A percentile compares a stretch with the other conserved stretches of the same genome.
These are phyloP conservation scores for Pisolithus sp. DNA, from an alignment of 768 basidiomycete species.

Conservation along the genomic window DNA sequence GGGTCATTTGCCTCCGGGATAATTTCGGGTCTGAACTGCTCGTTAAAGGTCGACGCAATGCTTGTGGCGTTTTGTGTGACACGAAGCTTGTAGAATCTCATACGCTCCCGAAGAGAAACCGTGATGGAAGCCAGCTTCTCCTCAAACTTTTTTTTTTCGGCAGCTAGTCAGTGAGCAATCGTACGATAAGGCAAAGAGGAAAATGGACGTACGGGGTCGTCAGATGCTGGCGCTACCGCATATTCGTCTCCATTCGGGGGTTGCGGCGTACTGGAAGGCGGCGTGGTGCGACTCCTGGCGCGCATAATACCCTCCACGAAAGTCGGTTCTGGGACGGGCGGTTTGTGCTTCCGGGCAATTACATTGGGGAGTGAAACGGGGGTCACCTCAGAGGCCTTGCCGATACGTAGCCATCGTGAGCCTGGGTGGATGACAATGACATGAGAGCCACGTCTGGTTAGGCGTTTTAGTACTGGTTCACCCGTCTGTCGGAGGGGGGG, in stretches of 20 bases:
- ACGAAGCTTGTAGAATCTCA: slow-evolving; percentile 80
- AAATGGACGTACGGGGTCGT: slow-evolving; percentile 51
- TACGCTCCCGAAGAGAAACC: slow-evolving; percentile 69
- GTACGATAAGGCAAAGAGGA: background rate
- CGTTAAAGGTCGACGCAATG: slow-evolving; percentile 75
- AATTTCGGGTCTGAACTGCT: slow-evolving; percentile 77
- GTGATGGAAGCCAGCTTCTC: slow-evolving; percentile 68
- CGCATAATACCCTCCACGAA: slow-evolving; percentile 50
- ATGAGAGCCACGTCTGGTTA: slow-evolving; percentile 62
- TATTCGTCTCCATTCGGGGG: slow-evolving; percentile 44
- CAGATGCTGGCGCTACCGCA: slow-evolving; percentile 38
- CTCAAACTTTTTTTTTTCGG: slow-evolving; percentile 48
- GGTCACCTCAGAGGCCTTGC: slow-evolving; percentile 70
- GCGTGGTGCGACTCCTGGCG: slow-evolving; percentile 33
- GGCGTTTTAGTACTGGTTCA: slow-evolving; percentile 8
- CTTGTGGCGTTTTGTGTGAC: slow-evolving; percentile 65
- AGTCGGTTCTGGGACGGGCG: slow-evolving; percentile 35
- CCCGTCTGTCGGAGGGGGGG: slow-evolving; percentile 1
- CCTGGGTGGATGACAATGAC: slow-evolving; percentile 78
- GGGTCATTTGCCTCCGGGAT: slow-evolving; percentile 83
- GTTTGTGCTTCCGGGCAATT: slow-evolving; percentile 58
- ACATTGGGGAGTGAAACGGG: slow-evolving; percentile 65
- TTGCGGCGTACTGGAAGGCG: slow-evolving; percentile 15
- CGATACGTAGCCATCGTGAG: slow-evolving; percentile 66
- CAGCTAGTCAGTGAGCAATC: background rate